These are phyloP conservation scores for Catunica adiposa DNA, from an alignment of 2,329 filamentous ascomycete genomes.

Conservation along the genomic window DNA sequence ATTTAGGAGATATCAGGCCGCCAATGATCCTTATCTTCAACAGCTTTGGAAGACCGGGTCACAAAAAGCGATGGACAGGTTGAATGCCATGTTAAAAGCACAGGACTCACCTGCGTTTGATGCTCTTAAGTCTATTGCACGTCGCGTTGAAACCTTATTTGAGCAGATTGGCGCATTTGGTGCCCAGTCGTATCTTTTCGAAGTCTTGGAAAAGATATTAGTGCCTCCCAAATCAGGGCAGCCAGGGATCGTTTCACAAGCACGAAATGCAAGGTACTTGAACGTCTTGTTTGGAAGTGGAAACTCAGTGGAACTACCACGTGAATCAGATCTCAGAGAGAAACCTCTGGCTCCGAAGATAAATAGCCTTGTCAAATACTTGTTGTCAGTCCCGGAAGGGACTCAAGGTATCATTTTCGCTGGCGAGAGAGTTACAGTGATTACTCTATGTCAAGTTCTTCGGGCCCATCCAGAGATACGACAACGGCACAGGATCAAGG, in stretches of 20 bases:
- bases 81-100: neutral
- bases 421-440: slow-evolving; percentile 42
- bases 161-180: slow-evolving; percentile 51
- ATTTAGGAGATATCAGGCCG: slow-evolving; percentile 27
- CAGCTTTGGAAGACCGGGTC: neutral
- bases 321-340: neutral
- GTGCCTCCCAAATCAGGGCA: too few species aligned
- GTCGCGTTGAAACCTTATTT: slow-evolving; percentile 33
- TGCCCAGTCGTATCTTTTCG: slow-evolving; percentile 38
- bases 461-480: slow-evolving; percentile 31
- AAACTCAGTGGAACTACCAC: neutral
- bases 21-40: slow-evolving; percentile 40
- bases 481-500: slow-evolving; percentile 33
- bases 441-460: slow-evolving; percentile 42
- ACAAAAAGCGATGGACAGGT: neutral
- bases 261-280: too few species aligned
- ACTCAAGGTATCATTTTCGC: slow-evolving; percentile 50
- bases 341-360: slow-evolving; percentile 39
- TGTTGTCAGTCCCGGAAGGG: slow-evolving; percentile 19
- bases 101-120: neutral
- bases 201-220: too few species aligned
- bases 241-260: too few species aligned
- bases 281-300: too few species aligned
- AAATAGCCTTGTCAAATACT: slow-evolving; percentile 32
- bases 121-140: slow-evolving; percentile 33